phyloP scores from a whole-genome alignment of 1,284 basidiomycete species.

The Ustilago xerochloae region DNA sequence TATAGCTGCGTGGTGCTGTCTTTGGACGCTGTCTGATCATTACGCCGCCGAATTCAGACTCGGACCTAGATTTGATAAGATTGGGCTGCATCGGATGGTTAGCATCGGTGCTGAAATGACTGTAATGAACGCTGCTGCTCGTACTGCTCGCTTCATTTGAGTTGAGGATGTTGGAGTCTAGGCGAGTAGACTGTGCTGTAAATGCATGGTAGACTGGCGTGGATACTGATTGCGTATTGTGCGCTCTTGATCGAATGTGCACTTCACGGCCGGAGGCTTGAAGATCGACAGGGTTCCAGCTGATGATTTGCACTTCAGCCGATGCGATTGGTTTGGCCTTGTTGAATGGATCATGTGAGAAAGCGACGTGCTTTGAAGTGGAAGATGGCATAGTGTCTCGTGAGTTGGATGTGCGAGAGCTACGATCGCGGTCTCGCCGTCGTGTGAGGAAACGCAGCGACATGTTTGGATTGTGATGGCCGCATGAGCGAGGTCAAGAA shows the following conservation, averaged over 20 bases:
- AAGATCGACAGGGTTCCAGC: slow-evolving; percentile 11
- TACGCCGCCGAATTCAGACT: too few species aligned
- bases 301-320: slow-evolving; percentile 35
- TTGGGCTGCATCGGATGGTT: background rate
- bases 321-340: slow-evolving; percentile 6
- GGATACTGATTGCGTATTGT: background rate
- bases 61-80: background rate
- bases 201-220: slow-evolving; percentile 5
- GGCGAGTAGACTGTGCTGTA: background rate
- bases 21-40: background rate
- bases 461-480: slow-evolving; percentile 8
- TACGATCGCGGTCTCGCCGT: slow-evolving; percentile 26
- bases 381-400: background rate
- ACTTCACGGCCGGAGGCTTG: slow-evolving; percentile 8
- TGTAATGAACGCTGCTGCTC: too few species aligned
- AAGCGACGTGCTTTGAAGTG: background rate
- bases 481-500: background rate
- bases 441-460: slow-evolving; percentile 33
- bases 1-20: background rate
- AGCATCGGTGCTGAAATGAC: background rate
- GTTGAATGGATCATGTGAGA: background rate
- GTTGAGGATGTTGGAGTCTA: background rate
- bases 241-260: slow-evolving; percentile 1
- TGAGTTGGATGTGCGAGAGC: background rate
- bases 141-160: background rate